Conservation (phyloP, 108 stramenopile species). For the Nannochloropsis gaditana region DNA sequence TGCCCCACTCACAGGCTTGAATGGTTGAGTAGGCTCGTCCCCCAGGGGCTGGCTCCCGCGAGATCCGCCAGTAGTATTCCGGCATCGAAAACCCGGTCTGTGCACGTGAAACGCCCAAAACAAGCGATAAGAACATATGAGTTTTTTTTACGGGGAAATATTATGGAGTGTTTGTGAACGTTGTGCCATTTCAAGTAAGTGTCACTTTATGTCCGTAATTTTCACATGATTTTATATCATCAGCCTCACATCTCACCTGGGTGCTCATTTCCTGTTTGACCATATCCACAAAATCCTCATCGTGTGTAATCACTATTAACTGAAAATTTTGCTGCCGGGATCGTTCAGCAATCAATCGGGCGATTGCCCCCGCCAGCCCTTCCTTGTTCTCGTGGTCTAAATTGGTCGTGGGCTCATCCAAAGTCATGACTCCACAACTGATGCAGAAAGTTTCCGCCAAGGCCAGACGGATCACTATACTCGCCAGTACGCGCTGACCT, state of each 20-base stretch:
- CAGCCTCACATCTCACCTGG: slow-evolving; percentile 28
- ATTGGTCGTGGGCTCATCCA: slow-evolving; percentile 96
- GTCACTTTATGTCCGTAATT: neutral
- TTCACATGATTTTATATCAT: neutral
- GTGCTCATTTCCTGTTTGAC: slow-evolving; percentile 78
- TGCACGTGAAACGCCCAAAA: neutral
- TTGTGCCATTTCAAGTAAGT: neutral
- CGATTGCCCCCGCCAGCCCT: slow-evolving; percentile 85
- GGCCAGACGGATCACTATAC: slow-evolving; percentile 97
- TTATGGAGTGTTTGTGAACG: neutral
- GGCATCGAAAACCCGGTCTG: slow-evolving; percentile 79
- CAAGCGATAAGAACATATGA: neutral
- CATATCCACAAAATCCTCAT: slow-evolving; percentile 92
- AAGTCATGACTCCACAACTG: slow-evolving; percentile 85
- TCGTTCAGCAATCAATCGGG: slow-evolving; percentile 82
- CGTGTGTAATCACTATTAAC: slow-evolving; percentile 95
- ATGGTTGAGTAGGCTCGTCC: slow-evolving; percentile 4
- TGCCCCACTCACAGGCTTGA: slow-evolving; percentile 14
- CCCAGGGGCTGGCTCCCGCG: slow-evolving; percentile 60
- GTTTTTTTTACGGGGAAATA: neutral
- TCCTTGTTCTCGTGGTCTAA: slow-evolving; percentile 81
- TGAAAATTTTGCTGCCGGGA: slow-evolving; percentile 88
- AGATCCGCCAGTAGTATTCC: slow-evolving; percentile 84
- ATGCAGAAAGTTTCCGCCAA: slow-evolving; percentile 95
- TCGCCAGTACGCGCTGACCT: slow-evolving; percentile 60